Evolutionary conservation across 2,329 filamentous ascomycete genomes (phyloP), one percentile per base, ranked within the genome.

Genomic region (Epichloe amarillans): DNA sequence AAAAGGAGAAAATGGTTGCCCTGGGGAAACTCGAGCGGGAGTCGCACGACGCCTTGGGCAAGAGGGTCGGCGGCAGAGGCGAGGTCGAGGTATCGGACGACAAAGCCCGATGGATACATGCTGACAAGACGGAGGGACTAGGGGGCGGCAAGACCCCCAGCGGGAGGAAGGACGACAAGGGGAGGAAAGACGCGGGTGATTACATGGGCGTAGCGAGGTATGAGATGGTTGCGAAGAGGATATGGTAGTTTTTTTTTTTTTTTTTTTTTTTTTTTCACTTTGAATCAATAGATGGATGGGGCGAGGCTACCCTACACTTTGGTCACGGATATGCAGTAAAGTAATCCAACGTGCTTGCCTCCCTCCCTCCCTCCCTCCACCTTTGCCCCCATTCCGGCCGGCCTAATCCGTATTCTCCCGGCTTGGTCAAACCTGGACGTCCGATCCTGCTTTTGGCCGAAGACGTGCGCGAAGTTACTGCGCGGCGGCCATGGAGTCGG

Each of bases 181-280:
- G 70, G 49, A 75, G 75, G 50, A 76, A 79, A 49, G 56, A 56
- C 1, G 62, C 65, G 2, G 56, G 53, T 4, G 69, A 71, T 79
- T 64, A 80, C 80, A 67, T 85, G 75, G 61, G 80, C 70, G 64
- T 88, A 82, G 55, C 80, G 75, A 76, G 93, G 60, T 98, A 96
- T 70, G 88, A 89, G 63, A 96, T 97, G 93, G 84, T 89, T 59
- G 88, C 88, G 0, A 97, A 96, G 75, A 78, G 93, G 64, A 98
- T 98, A 60, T 98, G 93, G 93, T 97, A 67, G 42, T 23, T 10
- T n/a, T 30, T 30, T 23, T 6, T n/a, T n/a, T n/a, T n/a, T n/a
- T n/a, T n/a, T n/a, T n/a, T n/a, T n/a, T n/a, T n/a, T n/a, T n/a
- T n/a, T n/a, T n/a, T n/a, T n/a, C n/a, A n/a, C n/a, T n/a, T 23